Evolutionary conservation across 2,329 filamentous ascomycete genomes (phyloP).

Genomic region (Eutypella sp.): DNA sequence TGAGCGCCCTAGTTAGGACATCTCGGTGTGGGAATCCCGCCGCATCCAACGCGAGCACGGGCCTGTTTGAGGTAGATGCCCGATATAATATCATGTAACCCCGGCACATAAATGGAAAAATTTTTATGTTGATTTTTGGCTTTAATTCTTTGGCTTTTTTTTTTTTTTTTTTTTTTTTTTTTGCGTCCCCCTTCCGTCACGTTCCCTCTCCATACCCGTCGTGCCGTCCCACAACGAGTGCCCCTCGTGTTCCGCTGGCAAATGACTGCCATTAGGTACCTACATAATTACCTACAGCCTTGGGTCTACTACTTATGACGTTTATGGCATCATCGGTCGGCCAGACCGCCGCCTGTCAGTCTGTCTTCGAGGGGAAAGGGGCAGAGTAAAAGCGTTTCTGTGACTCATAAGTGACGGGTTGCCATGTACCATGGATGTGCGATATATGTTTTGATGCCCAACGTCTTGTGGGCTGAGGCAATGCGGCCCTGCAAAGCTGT

Average conservation of each 20-base stretch:
- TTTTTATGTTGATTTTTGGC: too few relatives aligned
- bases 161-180: background rate
- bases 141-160: too few relatives aligned
- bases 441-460: constrained; percentile 1
- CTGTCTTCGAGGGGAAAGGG: too few relatives aligned
- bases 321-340: too few relatives aligned
- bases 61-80: background rate
- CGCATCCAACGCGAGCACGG: background rate
- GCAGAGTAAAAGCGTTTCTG: background rate
- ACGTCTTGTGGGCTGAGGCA: background rate
- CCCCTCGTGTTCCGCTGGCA: background rate
- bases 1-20: background rate
- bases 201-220: background rate
- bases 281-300: too few relatives aligned
- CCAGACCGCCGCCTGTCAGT: too few relatives aligned
- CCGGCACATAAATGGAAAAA: background rate
- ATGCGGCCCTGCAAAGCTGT: background rate
- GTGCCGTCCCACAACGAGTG: too few relatives aligned
- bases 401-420: constrained; percentile 1
- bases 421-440: background rate
- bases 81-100: background rate
- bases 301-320: too few relatives aligned
- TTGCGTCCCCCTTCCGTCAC: background rate
- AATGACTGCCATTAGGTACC: too few relatives aligned
- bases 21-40: background rate